Evolutionary conservation across 2,329 filamentous ascomycete species (phyloP).

Genomic region (Dactylellina drechsleri): DNA sequence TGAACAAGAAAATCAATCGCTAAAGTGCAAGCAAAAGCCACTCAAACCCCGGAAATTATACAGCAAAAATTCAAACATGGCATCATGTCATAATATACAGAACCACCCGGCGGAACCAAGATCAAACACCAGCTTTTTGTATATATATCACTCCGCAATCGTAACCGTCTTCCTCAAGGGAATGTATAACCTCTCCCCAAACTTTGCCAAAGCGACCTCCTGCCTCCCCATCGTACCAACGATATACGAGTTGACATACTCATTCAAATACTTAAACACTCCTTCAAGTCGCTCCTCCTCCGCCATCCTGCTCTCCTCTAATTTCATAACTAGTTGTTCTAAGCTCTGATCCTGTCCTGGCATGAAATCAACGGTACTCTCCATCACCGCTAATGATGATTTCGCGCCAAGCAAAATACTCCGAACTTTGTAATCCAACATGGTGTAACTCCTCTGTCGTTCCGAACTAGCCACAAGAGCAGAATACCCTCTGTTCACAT

Average conservation of each 20-base stretch:
- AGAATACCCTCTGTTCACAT: conserved; percentile 44
- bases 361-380: conserved; percentile 36
- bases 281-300: conserved; percentile 30
- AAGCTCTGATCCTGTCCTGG: conserved; percentile 37
- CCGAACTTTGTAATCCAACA: conserved; percentile 30
- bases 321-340: neutral
- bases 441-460: conserved; percentile 30
- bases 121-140: neutral
- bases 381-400: conserved; percentile 15
- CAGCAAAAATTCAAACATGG: neutral
- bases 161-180: conserved; percentile 18
- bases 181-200: conserved; percentile 47
- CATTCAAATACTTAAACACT: conserved; percentile 35
- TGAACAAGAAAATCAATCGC: too few species aligned
- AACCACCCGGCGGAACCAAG: neutral
- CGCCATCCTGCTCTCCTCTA: conserved; percentile 11
- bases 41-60: too few species aligned
- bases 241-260: conserved; percentile 42
- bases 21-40: too few species aligned
- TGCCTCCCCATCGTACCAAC: conserved; percentile 34
- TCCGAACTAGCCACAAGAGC: conserved; percentile 37
- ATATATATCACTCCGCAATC: conserved; percentile 3
- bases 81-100: neutral
- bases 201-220: conserved; percentile 41
- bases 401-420: conserved; percentile 32